Evolutionary conservation across 116 monocot species (phyloP), one percentile per base, ranked within the genome.

Genomic region (Cymodocea nodosa): DNA sequence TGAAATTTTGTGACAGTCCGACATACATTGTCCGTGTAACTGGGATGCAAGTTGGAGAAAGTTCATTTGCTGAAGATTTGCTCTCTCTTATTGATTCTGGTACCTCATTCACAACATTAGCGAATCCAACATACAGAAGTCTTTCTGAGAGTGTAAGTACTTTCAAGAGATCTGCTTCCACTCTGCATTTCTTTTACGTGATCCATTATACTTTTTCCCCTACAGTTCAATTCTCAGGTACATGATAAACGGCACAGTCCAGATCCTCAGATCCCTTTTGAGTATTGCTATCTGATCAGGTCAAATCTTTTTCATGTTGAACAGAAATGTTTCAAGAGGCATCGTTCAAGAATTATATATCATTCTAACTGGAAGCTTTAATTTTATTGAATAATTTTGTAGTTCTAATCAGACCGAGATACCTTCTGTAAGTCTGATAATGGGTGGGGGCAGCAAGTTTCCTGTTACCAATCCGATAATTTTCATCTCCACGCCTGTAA

Each of bases 61-160:
- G 39, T 68, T 76, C 68, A 6, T 54, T 73, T n/a, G 34, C 78
- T 59, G 57, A 69, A 67, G 71, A 66, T 52, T 83, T 91, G 56
- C 80, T 56, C 76, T 79, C 85, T 79, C 60, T 97, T 62, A 65
- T 97, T 71, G 95, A 97, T 65, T 82, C 91, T 20, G 95, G 95
- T 19, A 97, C 95, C 25, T 97, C 95, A 16, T 97, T 97, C 83
- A 91, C 95, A 60, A 81, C 77, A 59, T 69, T 97, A 56, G 73
- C 83, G 18, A 85, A 91, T 72, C 87, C 90, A 59, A 76, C 79
- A 55, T 95, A 95, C 63, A 67, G 77, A 55, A 68, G 25, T 56
- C 55, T 95, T 49, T 51, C 87, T 34, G 59, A 79, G 23, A 81
- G 62, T 75, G 90, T 95, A 73, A 81, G 59, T 19, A 60, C 55